Conservation (phyloP, 805 yeast species). For the Metschnikowia similis region DNA sequence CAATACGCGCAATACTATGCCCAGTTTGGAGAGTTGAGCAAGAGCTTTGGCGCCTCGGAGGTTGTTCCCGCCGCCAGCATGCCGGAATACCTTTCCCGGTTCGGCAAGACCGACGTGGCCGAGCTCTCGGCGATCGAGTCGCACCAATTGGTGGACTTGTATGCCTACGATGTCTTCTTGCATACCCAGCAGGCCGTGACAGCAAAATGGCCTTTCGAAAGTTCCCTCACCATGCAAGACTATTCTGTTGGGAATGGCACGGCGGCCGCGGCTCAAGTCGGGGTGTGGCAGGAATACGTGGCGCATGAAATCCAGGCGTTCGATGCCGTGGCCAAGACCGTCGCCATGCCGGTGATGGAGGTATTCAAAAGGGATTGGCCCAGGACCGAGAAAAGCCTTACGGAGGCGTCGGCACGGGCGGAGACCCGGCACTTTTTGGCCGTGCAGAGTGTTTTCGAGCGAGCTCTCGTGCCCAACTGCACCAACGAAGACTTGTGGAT, state of each 20-base stretch:
- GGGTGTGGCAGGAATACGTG: conserved; percentile 62
- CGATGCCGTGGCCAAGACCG: not conserved
- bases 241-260: conserved; percentile 42
- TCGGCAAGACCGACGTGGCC: conserved; percentile 18
- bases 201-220: conserved; percentile 70
- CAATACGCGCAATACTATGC: conserved; percentile 78
- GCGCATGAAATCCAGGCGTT: conserved; percentile 41
- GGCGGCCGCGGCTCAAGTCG: conserved; percentile 41
- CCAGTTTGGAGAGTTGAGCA: conserved; percentile 38
- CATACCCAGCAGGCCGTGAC: conserved; percentile 50
- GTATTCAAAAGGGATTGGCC: not conserved
- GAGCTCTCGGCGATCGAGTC: conserved; percentile 36
- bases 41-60: conserved; percentile 29
- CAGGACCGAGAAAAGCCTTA: not conserved
- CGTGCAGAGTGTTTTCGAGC: conserved; percentile 55
- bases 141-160: conserved; percentile 40
- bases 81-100: conserved; percentile 20
- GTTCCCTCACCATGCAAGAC: conserved; percentile 51
- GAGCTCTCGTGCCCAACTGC: conserved; percentile 70
- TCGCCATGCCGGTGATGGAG: not conserved
- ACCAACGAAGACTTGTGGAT: conserved; percentile 62
- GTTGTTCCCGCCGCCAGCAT: conserved; percentile 18
- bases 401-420: not conserved
- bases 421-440: conserved; percentile 18
- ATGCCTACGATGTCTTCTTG: conserved; percentile 40